Base-by-base conservation (phyloP, 352 stramenopile species). In the Pythium sp. region DNA sequence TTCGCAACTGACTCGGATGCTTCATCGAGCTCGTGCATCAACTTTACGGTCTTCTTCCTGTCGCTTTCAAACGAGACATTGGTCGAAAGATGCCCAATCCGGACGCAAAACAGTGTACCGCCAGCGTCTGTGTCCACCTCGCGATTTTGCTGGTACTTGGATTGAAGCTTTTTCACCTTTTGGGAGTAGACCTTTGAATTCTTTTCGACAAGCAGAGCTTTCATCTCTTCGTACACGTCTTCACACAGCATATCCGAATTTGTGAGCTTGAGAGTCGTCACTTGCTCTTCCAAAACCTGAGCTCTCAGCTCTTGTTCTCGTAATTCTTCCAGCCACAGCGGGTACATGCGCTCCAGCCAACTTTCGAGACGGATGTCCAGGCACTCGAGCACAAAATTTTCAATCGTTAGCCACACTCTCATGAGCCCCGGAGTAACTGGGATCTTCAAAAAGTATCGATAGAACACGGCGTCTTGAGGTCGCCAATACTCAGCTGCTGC, bases 271-370 rank as follows among this genome's bases (percentile, higher is more conserved):
- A 91, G 67, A 7, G 73, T 69, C 15, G 72, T 64, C 47, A 89
- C 49, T 49, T 92, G 82, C n/a, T 94, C 83, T 53, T 92, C 73
- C 5, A 92, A 62, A 30, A 91, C 69, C 55, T 90, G 80, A 0
- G 73, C 67, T 28, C 86, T 77, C 20, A 92, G 70, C 41, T 91
- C 85, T 70, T 84, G 79, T 14, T 91, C 84, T 53, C 78, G 77
- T 1, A 93, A 41, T 30, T 90, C 86, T 54, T 89, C 80, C 30
- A 91, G 81, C 87, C 87, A 95, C 15, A 93, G 22, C 12, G 85
- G 85, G 34, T 91, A 89, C 26, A 90, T 79, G 36, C 73, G 72
- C 47, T 90, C 82, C 0, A 95, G 69, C 87, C 87, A 95, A 5
- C 72, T 75, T 49, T 92, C 87, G 36, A 95, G 71, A 1, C 72